These are phyloP conservation scores for Cercospora beticola DNA, from an alignment of 2,329 filamentous ascomycete genomes.

Conservation along the genomic window DNA sequence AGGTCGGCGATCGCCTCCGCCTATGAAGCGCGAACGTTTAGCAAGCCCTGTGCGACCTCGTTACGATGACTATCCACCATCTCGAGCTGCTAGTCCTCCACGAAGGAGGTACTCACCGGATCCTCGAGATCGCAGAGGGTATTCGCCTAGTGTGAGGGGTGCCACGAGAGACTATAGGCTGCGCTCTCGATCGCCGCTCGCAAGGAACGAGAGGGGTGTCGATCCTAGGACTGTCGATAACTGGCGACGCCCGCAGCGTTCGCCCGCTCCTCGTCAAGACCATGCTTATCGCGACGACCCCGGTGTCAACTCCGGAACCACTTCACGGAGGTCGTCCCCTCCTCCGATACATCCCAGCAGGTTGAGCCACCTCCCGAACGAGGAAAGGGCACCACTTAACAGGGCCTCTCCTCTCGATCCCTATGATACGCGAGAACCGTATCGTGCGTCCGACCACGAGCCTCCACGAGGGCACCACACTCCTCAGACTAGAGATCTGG, in stretches of 20 bases:
- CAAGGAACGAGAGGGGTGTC: constrained; percentile 48
- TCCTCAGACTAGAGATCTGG: constrained; percentile 32
- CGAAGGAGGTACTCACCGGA: constrained; percentile 45
- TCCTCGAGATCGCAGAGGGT: constrained; percentile 40
- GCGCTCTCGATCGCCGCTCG: constrained; percentile 56
- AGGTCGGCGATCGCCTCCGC: constrained; percentile 45
- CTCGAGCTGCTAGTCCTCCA: constrained; percentile 38
- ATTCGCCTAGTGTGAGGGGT: constrained; percentile 32
- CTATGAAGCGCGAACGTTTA: constrained; percentile 43
- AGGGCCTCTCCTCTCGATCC: constrained; percentile 31
- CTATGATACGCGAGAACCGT: constrained; percentile 33
- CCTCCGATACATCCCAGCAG: constrained; percentile 55
- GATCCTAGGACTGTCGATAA: constrained; percentile 51
- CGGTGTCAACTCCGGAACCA: constrained; percentile 55
- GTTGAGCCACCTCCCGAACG: constrained; percentile 39
- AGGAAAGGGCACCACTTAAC: constrained; percentile 31
- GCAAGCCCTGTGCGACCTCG: constrained; percentile 42
- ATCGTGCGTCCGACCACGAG: constrained; percentile 31
- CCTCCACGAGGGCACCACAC: constrained; percentile 35
- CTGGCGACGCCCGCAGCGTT: constrained; percentile 54
- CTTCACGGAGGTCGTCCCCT: constrained; percentile 63
- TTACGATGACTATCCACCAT: constrained; percentile 49
- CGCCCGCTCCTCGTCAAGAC: constrained; percentile 43
- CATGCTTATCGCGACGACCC: constrained; percentile 50
- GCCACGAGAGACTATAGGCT: constrained; percentile 44